These are phyloP conservation scores for Platismatia glauca DNA, from an alignment of 495 filamentous ascomycete species.

Conservation along the genomic window DNA sequence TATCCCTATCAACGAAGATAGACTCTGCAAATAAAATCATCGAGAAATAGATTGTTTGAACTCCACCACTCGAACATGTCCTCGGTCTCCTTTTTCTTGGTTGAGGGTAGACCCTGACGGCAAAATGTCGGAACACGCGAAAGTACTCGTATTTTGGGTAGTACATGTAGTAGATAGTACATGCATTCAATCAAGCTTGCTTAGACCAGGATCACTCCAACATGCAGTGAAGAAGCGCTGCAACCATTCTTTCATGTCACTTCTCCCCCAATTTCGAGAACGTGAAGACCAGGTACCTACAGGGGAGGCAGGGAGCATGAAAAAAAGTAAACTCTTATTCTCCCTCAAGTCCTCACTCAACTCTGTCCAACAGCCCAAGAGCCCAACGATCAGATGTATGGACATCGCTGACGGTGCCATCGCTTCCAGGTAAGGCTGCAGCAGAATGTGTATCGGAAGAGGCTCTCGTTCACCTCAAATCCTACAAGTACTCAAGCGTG, in stretches of 20 bases:
- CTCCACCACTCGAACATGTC: not conserved
- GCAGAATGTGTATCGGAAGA: slow-evolving; percentile 60
- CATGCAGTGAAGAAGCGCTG: slow-evolving; percentile 4
- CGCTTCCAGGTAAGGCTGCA: slow-evolving; percentile 32
- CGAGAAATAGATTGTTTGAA: not conserved
- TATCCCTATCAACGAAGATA: slow-evolving; percentile 32
- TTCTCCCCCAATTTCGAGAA: slow-evolving; percentile 12
- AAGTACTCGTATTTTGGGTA: not conserved
- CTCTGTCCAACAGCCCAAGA: not conserved
- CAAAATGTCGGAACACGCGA: not conserved
- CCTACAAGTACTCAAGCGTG: slow-evolving; percentile 93
- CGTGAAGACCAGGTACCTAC: not conserved
- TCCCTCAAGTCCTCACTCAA: not conserved
- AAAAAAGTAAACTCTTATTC: slow-evolving; percentile 5
- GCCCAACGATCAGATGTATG: not conserved
- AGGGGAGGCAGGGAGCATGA: slow-evolving; percentile 5
- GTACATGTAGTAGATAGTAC: too few species aligned
- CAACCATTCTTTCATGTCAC: slow-evolving; percentile 2
- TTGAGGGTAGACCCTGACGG: too few species aligned
- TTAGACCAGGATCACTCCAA: not conserved
- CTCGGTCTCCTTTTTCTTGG: too few species aligned
- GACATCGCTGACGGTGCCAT: not conserved
- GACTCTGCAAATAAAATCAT: slow-evolving; percentile 22
- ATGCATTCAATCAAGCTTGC: not conserved
- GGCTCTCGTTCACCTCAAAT: slow-evolving; percentile 71